These are phyloP conservation scores for Amylocarpus encephaloides DNA, from an alignment of 2,329 filamentous ascomycete species.

Conservation along the genomic window DNA sequence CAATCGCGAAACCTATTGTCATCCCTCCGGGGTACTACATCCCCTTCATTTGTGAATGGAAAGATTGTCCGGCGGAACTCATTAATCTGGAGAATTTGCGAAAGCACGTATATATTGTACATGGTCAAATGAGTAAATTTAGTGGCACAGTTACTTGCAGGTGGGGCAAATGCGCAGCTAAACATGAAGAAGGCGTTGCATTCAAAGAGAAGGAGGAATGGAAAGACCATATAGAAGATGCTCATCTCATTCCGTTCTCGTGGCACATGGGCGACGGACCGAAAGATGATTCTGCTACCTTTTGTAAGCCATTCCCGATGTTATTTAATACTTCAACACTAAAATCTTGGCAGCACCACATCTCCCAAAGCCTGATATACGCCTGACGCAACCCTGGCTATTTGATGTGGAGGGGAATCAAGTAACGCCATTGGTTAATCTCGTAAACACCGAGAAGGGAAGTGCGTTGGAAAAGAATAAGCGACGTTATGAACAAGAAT, in stretches of 20 bases:
- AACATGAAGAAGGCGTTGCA: not conserved
- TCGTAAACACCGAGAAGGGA: constrained; percentile 44
- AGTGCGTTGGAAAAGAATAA: constrained; percentile 20
- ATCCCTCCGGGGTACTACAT: constrained; percentile 38
- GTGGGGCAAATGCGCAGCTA: constrained; percentile 38
- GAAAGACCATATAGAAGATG: constrained; percentile 44
- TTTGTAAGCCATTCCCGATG: constrained; percentile 10
- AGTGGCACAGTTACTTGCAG: constrained; percentile 28
- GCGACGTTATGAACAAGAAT: constrained; percentile 16
- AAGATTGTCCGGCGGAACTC: constrained; percentile 51
- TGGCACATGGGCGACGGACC: constrained; percentile 58
- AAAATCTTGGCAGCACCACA: not conserved
- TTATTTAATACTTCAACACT: not conserved
- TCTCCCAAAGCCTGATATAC: not conserved
- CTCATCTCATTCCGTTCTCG: constrained; percentile 46
- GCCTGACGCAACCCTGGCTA: constrained; percentile 36
- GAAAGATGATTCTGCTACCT: constrained; percentile 34
- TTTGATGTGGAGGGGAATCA: constrained; percentile 47
- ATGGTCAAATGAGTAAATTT: constrained; percentile 31
- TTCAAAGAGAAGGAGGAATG: constrained; percentile 33
- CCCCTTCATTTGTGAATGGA: constrained; percentile 56
- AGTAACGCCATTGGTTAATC: constrained; percentile 51
- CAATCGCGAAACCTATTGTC: constrained; percentile 8
- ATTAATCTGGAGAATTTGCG: constrained; percentile 56
- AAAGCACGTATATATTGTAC: constrained; percentile 46